Evolutionary conservation across 140 eudicot species (phyloP), one percentile per base, ranked within the genome.

Genomic region (Bidens hawaiensis): DNA sequence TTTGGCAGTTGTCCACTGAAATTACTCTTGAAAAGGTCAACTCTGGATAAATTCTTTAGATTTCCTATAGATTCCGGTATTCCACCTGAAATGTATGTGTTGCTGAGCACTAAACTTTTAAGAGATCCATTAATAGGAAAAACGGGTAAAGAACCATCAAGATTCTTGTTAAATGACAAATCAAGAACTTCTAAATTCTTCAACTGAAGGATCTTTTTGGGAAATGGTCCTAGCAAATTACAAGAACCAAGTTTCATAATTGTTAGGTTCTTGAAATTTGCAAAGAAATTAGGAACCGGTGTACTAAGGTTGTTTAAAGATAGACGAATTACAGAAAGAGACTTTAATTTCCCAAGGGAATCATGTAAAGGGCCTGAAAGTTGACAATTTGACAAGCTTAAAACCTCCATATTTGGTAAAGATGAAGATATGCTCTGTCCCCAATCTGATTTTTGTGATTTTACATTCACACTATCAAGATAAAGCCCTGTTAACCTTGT

Each of bases 381-480:
- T 17, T 30, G 13, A 27, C 83, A 76, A 17, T 65, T 6, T 13
- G 76, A 71, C 81, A 84, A 22, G 72, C 94, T 84, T 67, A 87
- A 48, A 25, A 48, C 78, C 17, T 59, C 76, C 66, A 88, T 31
- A 34, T 81, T 11, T 15, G 70, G 96, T 12, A 79, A 45, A 11
- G 75, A 81, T 2, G 81, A 73, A 1, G 89, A 79, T 25, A 84
- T 5, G 36, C 40, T 69, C 33, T 23, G 71, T 28, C 78, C 17
- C 94, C 89, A 88, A 3, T 73, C 75, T 5, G 15, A 17, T 8
- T 46, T 64, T 3, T 65, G 65, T 13, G 83, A 34, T 25, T 89
- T 68, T 24, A 84, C 47, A 48, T 81, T 45, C 31, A 87, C 86
- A 24, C 50, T 65, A 74, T 88, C 94, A 4, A 88, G 77, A 69